Evolutionary conservation across 805 yeast species (phyloP), one percentile per base, ranked within the genome.

Genomic region (Ogataea pilisensis): DNA sequence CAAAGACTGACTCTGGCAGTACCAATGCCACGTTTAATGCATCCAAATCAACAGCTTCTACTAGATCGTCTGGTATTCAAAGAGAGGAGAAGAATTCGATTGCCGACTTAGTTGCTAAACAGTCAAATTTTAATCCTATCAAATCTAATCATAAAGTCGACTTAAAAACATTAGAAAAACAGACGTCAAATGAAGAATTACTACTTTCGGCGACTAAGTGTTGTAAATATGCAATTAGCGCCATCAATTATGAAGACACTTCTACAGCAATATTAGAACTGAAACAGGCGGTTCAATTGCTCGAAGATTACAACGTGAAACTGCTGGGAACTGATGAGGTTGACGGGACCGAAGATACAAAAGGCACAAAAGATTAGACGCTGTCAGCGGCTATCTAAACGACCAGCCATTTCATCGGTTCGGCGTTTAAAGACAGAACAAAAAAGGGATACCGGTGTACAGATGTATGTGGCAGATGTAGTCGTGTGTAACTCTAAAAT

Each of bases 151-250:
- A 37, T 26, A 26, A 30, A 11, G 34, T 42, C 3, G 54, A 48
- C 31, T 16, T 48, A 8, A 26, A 44, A 16, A 41, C 51, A 2
- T 14, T 57, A n/a, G 52, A 52, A 33, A 45, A 37, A 17, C 48
- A 48, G 28, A 31, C 54, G n/a, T 36, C 45, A 3, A 35, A 65
- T 30, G 65, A 67, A 1, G 64, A 67, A 28, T 43, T 65, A 2
- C 57, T 70, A 2, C 49, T 58, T 3, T 43, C 52, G 4, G 78
- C 82, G 2, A 79, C 78, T 51, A 82, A 81, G 51, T 82, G 76
- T 45, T 82, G 88, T 43, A 76, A 74, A 49, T 82, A 75, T 54
- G 89, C 87, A n/a, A 72, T 80, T 9, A 80, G 86, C 9, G 88
- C 90, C 1, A 67, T 82, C 27, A 79, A 78, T 54, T 83, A 80